A percentile compares a stretch with the other conserved stretches of the same genome.
phyloP scores from a whole-genome alignment of 371 early-diverging fungal species.

The Saksenaea vasiformis region DNA sequence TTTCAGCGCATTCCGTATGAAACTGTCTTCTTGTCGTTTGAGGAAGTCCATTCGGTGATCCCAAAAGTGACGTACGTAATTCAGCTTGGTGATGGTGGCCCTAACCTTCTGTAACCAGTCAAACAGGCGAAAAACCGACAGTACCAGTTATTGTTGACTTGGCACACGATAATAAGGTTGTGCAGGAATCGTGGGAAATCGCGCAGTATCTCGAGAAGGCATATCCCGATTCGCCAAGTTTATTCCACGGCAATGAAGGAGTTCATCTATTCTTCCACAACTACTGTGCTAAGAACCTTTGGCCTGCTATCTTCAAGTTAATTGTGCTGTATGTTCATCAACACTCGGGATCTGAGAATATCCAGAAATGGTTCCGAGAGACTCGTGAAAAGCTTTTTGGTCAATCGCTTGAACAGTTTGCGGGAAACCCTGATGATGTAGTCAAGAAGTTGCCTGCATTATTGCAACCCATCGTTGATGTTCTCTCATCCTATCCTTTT shows the following conservation, averaged over 20 bases:
- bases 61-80: conserved; percentile 16
- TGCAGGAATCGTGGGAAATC: conserved; percentile 25
- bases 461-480: background rate
- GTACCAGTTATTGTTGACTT: conserved; percentile 18
- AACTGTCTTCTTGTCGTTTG: conserved; percentile 12
- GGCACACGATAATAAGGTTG: conserved; percentile 14
- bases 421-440: conserved; percentile 6
- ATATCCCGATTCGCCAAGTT: conserved; percentile 12
- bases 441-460: background rate
- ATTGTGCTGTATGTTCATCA: conserved; percentile 6
- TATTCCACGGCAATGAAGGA: conserved; percentile 5
- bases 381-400: conserved; percentile 8
- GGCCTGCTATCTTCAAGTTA: conserved; percentile 11
- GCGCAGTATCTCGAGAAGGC: conserved; percentile 23
- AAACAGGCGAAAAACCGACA: conserved; percentile 11
- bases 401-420: conserved; percentile 12
- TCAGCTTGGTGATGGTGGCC: too few relatives aligned
- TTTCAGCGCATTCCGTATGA: conserved; percentile 20
- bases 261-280: conserved; percentile 21
- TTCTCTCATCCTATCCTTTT: conserved; percentile 12
- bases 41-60: conserved; percentile 3
- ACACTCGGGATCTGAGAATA: background rate
- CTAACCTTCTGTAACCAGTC: conserved; percentile 10
- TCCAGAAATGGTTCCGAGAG: conserved; percentile 13
- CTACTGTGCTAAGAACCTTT: conserved; percentile 8